Evolutionary conservation across 768 basidiomycete genomes (phyloP).

Genomic region (Xanthoconium stramineum): DNA sequence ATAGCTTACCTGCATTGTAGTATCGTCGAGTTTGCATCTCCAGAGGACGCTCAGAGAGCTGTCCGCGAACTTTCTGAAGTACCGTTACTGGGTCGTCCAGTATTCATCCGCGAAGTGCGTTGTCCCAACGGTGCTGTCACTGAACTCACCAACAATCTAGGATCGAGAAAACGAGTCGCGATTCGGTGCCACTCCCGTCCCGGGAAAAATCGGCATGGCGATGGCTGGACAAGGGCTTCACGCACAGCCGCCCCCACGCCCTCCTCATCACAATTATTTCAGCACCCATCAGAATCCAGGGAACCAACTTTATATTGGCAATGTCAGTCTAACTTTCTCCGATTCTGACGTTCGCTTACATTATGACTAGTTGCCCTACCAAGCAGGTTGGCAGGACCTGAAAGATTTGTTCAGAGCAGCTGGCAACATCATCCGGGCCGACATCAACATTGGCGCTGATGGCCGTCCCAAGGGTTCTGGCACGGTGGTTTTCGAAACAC

Average conservation of each 20-base stretch:
- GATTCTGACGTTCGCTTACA: slow-evolving; percentile 2
- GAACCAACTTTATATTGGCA: slow-evolving; percentile 90
- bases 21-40: slow-evolving; percentile 92
- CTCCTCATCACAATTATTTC: slow-evolving; percentile 76
- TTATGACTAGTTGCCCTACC: slow-evolving; percentile 73
- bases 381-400: slow-evolving; percentile 98
- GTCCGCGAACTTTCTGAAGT: slow-evolving; percentile 90
- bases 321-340: slow-evolving; percentile 48
- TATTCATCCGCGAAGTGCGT: slow-evolving; percentile 92
- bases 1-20: slow-evolving; percentile 40
- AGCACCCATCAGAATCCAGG: slow-evolving; percentile 60
- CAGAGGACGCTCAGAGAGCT: slow-evolving; percentile 85
- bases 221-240: slow-evolving; percentile 87
- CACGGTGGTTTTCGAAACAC: slow-evolving; percentile 92
- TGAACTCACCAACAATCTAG: slow-evolving; percentile 37
- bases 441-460: slow-evolving; percentile 91
- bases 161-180: slow-evolving; percentile 96
- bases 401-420: slow-evolving; percentile 97
- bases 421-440: slow-evolving; percentile 92
- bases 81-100: slow-evolving; percentile 85
- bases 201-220: slow-evolving; percentile 94
- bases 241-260: slow-evolving; percentile 78
- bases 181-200: slow-evolving; percentile 95
- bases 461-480: slow-evolving; percentile 95
- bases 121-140: neutral